Conservation (phyloP, 257 asterid genomes). For the Hygrophila difformis region DNA sequence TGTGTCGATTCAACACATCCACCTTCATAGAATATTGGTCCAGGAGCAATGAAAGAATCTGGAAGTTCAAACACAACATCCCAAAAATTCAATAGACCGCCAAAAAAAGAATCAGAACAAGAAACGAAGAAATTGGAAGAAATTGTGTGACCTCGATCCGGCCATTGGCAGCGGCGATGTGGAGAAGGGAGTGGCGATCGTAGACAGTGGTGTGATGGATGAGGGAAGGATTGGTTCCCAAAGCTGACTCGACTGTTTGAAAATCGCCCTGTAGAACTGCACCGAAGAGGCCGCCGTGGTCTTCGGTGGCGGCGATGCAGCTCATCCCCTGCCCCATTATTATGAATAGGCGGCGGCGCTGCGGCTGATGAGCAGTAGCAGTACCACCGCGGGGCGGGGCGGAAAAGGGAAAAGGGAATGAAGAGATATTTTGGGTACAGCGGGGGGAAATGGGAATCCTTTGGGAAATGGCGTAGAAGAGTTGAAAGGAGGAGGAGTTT, state of each 20-base stretch:
- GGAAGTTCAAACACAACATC: conserved; percentile 18
- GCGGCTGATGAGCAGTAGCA: too few species aligned
- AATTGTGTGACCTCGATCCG: conserved; percentile 73
- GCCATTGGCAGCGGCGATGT: conserved; percentile 95
- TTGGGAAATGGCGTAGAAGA: too few species aligned
- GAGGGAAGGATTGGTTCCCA: conserved; percentile 36
- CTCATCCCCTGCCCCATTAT: conserved; percentile 92
- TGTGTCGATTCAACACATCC: conserved; percentile 72
- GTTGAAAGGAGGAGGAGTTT: too few species aligned
- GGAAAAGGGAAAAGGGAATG: too few species aligned
- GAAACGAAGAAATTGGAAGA: background rate
- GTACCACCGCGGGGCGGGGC: too few species aligned
- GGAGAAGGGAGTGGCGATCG: conserved; percentile 73
- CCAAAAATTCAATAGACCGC: background rate
- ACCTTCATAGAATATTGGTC: conserved; percentile 67
- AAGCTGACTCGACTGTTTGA: conserved; percentile 41
- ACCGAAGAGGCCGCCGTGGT: conserved; percentile 33
- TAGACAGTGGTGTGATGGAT: conserved; percentile 39
- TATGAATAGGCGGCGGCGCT: too few species aligned
- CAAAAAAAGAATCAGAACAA: background rate
- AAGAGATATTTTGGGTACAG: too few species aligned
- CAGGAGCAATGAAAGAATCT: conserved; percentile 74
- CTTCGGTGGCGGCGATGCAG: conserved; percentile 58
- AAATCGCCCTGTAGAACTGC: conserved; percentile 74
- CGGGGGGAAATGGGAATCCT: too few species aligned